Evolutionary conservation across 1,284 basidiomycete genomes (phyloP).

Genomic region (Cutaneotrichosporon cyanovorans): DNA sequence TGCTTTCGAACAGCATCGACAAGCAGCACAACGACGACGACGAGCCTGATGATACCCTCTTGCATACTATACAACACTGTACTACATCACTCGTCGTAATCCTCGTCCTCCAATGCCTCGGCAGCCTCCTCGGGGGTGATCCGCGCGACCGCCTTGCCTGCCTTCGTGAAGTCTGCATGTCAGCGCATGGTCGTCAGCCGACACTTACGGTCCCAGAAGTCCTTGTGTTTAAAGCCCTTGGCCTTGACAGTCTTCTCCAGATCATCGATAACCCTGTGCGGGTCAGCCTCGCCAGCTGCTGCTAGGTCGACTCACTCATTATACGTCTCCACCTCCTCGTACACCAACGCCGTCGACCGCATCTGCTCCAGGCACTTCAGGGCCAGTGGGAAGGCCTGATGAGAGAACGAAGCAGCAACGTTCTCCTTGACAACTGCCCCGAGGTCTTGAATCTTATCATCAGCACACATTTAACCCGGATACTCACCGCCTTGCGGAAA

Average conservation of each 20-base stretch:
- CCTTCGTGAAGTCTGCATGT: constrained; percentile 33
- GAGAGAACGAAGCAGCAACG: constrained; percentile 60
- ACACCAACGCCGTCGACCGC: constrained; percentile 56
- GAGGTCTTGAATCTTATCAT: constrained; percentile 54
- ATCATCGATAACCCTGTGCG: constrained; percentile 26
- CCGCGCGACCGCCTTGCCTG: constrained; percentile 21
- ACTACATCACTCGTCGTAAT: constrained; percentile 6
- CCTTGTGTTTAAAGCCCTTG: constrained; percentile 38
- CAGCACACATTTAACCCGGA: not conserved
- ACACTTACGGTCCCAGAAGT: constrained; percentile 36
- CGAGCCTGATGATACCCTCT: not conserved
- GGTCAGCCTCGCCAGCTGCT: not conserved
- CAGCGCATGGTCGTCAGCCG: not conserved
- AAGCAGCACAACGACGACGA: not conserved
- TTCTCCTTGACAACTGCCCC: constrained; percentile 63
- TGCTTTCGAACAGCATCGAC: too few relatives aligned
- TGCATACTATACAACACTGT: too few relatives aligned
- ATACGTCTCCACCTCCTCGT: constrained; percentile 44
- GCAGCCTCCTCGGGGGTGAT: constrained; percentile 39
- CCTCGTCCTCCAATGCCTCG: constrained; percentile 33
- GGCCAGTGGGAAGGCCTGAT: constrained; percentile 59
- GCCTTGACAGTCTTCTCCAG: constrained; percentile 31
- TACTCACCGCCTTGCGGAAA: constrained; percentile 65
- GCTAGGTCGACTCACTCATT: constrained; percentile 28
- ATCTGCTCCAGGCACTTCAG: constrained; percentile 62